Evolutionary conservation across 192 early-diverging fungal species (phyloP).

Genomic region (Cetraspora pellucida): DNA sequence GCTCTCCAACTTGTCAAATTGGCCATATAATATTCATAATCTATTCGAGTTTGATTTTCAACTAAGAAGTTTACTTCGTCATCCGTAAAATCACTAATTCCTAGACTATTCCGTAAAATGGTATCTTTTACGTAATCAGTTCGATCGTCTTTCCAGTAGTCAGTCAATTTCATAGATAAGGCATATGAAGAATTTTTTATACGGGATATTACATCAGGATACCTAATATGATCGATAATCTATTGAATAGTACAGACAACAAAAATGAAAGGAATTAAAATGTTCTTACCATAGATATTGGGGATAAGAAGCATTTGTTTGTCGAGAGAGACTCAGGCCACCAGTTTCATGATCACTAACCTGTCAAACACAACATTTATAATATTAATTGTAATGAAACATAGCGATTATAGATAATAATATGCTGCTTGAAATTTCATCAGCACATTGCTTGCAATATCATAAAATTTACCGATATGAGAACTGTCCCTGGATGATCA

Average conservation of each 20-base stretch:
- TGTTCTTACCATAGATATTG: constrained; percentile 74
- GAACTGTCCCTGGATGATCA: constrained; percentile 77
- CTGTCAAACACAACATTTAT: background rate
- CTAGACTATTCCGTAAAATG: constrained; percentile 9
- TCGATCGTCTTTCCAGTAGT: constrained; percentile 36
- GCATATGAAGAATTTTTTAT: constrained; percentile 71
- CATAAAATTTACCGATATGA: constrained; percentile 80
- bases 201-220: constrained; percentile 69
- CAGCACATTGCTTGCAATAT: too few species aligned
- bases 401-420: background rate
- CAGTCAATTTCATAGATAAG: constrained; percentile 50
- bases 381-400: background rate
- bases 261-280: background rate
- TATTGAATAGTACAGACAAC: background rate
- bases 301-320: constrained; percentile 72
- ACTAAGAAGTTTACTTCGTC: constrained; percentile 60
- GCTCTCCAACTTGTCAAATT: constrained; percentile 59
- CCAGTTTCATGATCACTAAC: constrained; percentile 97
- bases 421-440: background rate
- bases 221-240: constrained; percentile 38
- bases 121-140: background rate
- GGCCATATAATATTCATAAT: constrained; percentile 54
- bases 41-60: constrained; percentile 33
- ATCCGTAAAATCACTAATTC: constrained; percentile 59
- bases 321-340: constrained; percentile 82